Conservation (phyloP, 495 filamentous ascomycete species). For the Penicillium taxi region DNA sequence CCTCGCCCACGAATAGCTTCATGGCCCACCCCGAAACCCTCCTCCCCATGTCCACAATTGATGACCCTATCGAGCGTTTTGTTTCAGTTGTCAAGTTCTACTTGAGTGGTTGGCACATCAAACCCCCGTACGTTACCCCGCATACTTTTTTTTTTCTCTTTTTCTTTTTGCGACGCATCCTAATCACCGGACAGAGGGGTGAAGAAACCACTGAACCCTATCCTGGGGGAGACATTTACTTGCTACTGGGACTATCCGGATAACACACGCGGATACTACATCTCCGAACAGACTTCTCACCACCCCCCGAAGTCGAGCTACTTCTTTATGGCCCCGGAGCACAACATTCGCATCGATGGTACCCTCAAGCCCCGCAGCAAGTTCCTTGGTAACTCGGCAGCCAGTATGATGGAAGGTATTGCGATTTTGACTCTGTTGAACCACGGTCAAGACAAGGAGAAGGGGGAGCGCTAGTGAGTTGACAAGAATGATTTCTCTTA, state of each 20-base stretch:
- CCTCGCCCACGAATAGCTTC: constrained; percentile 54
- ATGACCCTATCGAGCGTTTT: constrained; percentile 87
- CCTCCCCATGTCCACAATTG: constrained; percentile 74
- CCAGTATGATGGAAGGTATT: constrained; percentile 96
- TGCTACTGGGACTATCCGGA: constrained; percentile 94
- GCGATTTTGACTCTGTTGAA: constrained; percentile 82
- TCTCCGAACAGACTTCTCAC: constrained; percentile 92
- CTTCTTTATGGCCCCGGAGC: constrained; percentile 96
- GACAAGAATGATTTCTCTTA: neutral
- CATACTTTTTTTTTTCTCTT: neutral
- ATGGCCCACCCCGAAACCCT: constrained; percentile 99
- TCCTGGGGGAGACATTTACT: constrained; percentile 90
- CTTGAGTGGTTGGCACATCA: constrained; percentile 97
- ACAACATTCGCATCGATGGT: constrained; percentile 91
- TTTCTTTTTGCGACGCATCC: constrained; percentile 5
- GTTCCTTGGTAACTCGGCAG: constrained; percentile 94
- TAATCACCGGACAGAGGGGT: constrained; percentile 58
- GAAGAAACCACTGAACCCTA: constrained; percentile 97
- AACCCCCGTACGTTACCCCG: constrained; percentile 69
- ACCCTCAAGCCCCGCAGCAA: constrained; percentile 93
- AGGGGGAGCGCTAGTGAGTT: constrained; percentile 80
- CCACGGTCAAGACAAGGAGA: constrained; percentile 51
- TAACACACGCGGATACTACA: constrained; percentile 82
- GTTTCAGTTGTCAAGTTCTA: constrained; percentile 96
- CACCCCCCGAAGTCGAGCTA: constrained; percentile 98